Base-by-base conservation (phyloP, 169 alveolate genomes). In the Theileria equi region DNA sequence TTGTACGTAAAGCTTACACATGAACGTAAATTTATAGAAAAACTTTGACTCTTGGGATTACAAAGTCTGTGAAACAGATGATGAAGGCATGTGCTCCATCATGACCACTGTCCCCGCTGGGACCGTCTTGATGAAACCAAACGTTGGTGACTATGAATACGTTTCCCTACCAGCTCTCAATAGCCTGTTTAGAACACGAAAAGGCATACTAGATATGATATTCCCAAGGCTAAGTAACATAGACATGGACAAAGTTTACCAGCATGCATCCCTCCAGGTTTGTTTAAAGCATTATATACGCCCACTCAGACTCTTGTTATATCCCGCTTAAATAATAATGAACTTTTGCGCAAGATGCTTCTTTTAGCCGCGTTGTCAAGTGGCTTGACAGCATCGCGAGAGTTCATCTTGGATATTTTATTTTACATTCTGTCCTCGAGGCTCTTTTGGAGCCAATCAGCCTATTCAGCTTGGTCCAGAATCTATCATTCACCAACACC, bases 191-290 rank as follows among this genome's bases (percentile, higher is more conserved):
- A 43, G 80, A n/a, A 16, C 53, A 10, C 53, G 70, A 26, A 52
- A 77, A 16, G 36, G 41, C 32, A 40, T 19, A 57, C 44, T 74
- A 5, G 43, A 41, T 35, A n/a, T 47, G 55, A 53, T 74, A 34
- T 74, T 54, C 35, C 84, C 84, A 5, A 53, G 45, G 21, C 55
- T 62, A 11, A 17, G 19, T 47, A 34, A 29, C 35, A 11, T 47
- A 6, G 40, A 74, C 44, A 11, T 74, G 32, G 58, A 74, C 32
- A 43, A 74, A 32, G 59, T 74, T 5, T 64, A 74, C 62, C 53
- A 54, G 21, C 59, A 64, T 31, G 84, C 84, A 25, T 74, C 84
- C 23, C 57, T 64, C 13, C 45, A 50, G 67, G 84, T 74, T 64
- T 11, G 55, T 17, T 58, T 4, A 38, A 11, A 11, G 43, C 28